Percentiles rank a stretch among this genome's conserved stretches.
These are phyloP conservation scores for Trypanosomatidae sp. DNA, from an alignment of 208 protist genomes.

Conservation along the genomic window DNA sequence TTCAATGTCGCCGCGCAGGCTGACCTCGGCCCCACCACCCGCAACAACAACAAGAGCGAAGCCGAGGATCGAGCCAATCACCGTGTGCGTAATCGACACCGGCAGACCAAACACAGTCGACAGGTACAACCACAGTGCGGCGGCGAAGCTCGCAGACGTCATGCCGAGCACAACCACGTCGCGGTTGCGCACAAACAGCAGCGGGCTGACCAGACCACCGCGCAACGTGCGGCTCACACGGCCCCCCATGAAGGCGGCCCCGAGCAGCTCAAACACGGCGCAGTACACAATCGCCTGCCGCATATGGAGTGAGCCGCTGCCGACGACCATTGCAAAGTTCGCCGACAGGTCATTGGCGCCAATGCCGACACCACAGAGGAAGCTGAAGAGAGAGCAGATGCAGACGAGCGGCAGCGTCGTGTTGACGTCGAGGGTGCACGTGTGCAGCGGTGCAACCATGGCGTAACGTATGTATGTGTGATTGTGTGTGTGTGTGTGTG, in stretches of 20 bases:
- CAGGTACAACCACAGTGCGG: conserved; percentile 65
- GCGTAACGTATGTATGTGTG: no score
- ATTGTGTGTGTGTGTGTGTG: no score
- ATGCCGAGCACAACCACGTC: conserved; percentile 66
- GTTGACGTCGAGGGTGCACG: conserved; percentile 42
- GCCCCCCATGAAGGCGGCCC: conserved; percentile 73
- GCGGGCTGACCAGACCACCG: conserved; percentile 48
- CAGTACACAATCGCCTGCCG: conserved; percentile 65
- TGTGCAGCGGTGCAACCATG: conserved; percentile 7
- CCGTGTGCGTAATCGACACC: conserved; percentile 77
- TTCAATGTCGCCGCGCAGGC: conserved; percentile 17
- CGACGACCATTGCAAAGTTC: conserved; percentile 82
- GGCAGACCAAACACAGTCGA: conserved; percentile 68
- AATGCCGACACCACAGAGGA: conserved; percentile 75
- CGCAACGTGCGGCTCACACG: conserved; percentile 65
- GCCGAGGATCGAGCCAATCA: conserved; percentile 61
- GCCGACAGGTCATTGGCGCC: conserved; percentile 71
- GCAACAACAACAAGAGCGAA: conserved; percentile 62
- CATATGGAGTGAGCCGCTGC: conserved; percentile 75
- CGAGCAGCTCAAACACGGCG: conserved; percentile 69
- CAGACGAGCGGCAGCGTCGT: conserved; percentile 64
- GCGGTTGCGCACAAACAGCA: conserved; percentile 44
- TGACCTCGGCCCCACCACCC: conserved; percentile 9
- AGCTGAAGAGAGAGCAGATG: conserved; percentile 55
- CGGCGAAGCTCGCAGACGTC: conserved; percentile 51